Evolutionary conservation across 176 grass and related monocot species (phyloP), one percentile per base, ranked within the genome.

Genomic region (Aegilops umbellulata): DNA sequence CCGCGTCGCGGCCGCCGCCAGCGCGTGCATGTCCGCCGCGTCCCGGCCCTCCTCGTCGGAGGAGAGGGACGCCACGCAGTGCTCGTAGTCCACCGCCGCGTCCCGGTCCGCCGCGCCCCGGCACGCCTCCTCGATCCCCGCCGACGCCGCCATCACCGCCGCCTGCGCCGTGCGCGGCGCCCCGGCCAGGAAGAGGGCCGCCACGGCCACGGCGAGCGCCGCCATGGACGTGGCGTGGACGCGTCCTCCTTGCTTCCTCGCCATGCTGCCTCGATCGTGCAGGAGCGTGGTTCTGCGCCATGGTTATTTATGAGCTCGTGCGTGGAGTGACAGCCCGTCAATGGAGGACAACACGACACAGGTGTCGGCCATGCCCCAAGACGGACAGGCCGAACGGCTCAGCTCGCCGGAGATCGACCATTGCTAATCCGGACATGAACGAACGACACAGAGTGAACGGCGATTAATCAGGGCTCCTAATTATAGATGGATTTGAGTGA

Each of bases 91-190:
- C 12, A 91, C 17, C 0, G 47, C 77, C 5, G 66, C 16, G 49
- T 77, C 47, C 3, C 3, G 15, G n/a, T 7, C 55, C 60, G 68
- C 29, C 27, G 86, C 86, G n/a, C 8, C 38, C 70, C 64, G 38
- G 77, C 90, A 88, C 23, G 90, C 90, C 51, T 76, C 82, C 61
- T 91, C 70, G 30, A 91, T 79, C 44, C 41, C 58, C 62, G 67
- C 32, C 51, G 26, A 5, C 67, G 67, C 67, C 22, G 16, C 8
- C 27, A 6, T 6, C 51, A 55, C 25, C 32, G 13, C 6, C 30
- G 23, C 9, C 44, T 66, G 16, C 31, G 76, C 66, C 8, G 16
- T 1, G 74, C 81, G 24, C 20, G 83, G 27, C 62, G 83, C 32
- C 12, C 25, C 13, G 27, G 14, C 58, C 22, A 87, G 13, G 8